Percentiles rank a stretch among this genome's conserved stretches.
Conservation (phyloP, 106 monocot genomes). For the Dendrobium chrysotoxum region DNA sequence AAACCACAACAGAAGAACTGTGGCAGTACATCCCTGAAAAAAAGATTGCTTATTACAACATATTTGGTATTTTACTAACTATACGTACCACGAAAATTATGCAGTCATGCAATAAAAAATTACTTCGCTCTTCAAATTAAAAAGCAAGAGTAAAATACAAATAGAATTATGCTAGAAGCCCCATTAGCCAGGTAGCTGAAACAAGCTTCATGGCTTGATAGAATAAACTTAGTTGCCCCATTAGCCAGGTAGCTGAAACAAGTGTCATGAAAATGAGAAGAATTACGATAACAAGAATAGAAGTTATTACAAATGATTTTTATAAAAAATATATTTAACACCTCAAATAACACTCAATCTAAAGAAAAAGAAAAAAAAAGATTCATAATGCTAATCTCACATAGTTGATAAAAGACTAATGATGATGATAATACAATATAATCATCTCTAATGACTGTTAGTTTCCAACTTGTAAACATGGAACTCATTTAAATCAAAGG, state of each 20-base stretch:
- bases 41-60: neutral
- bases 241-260: no score
- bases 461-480: neutral
- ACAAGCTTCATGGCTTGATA: no score
- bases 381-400: no score
- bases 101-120: neutral
- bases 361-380: no score
- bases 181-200: no score
- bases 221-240: no score
- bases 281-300: neutral
- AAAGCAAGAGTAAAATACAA: neutral
- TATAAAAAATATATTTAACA: no score
- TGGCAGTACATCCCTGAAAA: slow-evolving; percentile 95
- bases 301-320: no score
- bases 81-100: neutral
- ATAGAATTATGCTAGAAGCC: neutral
- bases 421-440: neutral
- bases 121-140: neutral
- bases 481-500: neutral
- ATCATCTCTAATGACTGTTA: neutral
- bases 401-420: neutral
- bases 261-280: no score
- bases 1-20: slow-evolving; percentile 80
- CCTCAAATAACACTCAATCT: no score
- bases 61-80: neutral